Percentiles rank a stretch among this genome's conserved stretches.
These are phyloP conservation scores for Colletotrichum tabaci DNA, from an alignment of 2,329 filamentous ascomycete species.

Conservation along the genomic window DNA sequence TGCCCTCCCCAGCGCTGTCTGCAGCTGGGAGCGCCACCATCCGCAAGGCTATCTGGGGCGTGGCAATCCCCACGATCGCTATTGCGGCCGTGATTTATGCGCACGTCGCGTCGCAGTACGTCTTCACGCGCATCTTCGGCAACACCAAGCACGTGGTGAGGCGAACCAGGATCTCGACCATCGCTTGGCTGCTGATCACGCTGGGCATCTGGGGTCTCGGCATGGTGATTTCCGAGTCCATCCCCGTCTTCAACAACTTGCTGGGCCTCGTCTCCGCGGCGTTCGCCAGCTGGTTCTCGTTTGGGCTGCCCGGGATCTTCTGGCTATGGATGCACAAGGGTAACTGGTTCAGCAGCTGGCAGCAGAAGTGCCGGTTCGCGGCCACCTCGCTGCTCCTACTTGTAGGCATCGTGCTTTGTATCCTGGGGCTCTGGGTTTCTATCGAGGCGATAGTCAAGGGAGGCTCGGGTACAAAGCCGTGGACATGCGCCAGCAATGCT, in stretches of 20 bases:
- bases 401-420: conserved; percentile 54
- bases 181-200: conserved; percentile 72
- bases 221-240: conserved; percentile 78
- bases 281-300: conserved; percentile 79
- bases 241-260: conserved; percentile 78
- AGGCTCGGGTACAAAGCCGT: conserved; percentile 49
- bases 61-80: conserved; percentile 79
- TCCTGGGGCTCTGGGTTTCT: conserved; percentile 57
- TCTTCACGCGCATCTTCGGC: conserved; percentile 75
- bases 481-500: conserved; percentile 54
- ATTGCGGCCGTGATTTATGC: conserved; percentile 81
- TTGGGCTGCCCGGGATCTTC: conserved; percentile 62
- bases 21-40: conserved; percentile 68
- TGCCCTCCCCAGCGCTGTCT: conserved; percentile 76
- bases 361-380: conserved; percentile 50
- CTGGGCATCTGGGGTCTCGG: conserved; percentile 70
- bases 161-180: conserved; percentile 64
- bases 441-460: conserved; percentile 53
- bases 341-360: conserved; percentile 53
- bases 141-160: conserved; percentile 69
- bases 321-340: conserved; percentile 65
- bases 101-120: conserved; percentile 75
- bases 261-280: conserved; percentile 75
- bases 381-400: conserved; percentile 52
- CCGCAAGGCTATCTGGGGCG: conserved; percentile 76